Base-by-base conservation (phyloP, 495 filamentous ascomycete species). In the Penicillium atrosanguineum region DNA sequence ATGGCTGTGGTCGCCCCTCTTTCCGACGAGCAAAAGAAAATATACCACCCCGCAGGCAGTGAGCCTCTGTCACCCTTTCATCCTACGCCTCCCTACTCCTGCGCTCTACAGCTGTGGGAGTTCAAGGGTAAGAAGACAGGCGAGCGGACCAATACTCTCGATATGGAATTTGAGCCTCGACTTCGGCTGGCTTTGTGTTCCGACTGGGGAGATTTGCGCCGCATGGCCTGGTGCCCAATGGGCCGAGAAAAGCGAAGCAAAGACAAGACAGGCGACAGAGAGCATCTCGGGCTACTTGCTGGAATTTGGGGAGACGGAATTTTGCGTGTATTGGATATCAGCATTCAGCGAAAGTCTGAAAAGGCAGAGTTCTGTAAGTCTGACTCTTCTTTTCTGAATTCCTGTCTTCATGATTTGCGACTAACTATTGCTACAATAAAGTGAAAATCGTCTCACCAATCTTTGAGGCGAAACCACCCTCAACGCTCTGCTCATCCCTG, bases 161-260 rank as follows among this genome's bases (percentile, higher is more conserved):
- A 82, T 58, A 67, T 74, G 55, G 52, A 53, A 15, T 56, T 19
- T 40, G 52, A 64, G 26, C 79, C 81, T 14, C 60, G 55, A 44
- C 62, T 83, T 48, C 70, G 64, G 41, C 60, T 79, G n/a, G 74
- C 79, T 4, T 55, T 87, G 18, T 88, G 85, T 59, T 79, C 80
- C 4, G 72, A 84, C 7, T 89, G 86, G 84, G 87, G 84, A 4
- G 69, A 79, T 48, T 59, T 84, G 14, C 77, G 75, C 48, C 71
- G 75, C n/a, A 71, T 89, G 18, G 69, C 79, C 46, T 89, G 84
- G 84, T 88, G 85, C 58, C 83, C 80, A 28, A 69, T 82, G 59
- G 68, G 69, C 7, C 70, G 74, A 50, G 60, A 59, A 45, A 54
- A 57, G 18, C 63, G 66, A 40, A 65, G 69, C 1, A 61, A 71